Evolutionary conservation across 257 asterid genomes (phyloP).

Genomic region (Capsicum pubescens): DNA sequence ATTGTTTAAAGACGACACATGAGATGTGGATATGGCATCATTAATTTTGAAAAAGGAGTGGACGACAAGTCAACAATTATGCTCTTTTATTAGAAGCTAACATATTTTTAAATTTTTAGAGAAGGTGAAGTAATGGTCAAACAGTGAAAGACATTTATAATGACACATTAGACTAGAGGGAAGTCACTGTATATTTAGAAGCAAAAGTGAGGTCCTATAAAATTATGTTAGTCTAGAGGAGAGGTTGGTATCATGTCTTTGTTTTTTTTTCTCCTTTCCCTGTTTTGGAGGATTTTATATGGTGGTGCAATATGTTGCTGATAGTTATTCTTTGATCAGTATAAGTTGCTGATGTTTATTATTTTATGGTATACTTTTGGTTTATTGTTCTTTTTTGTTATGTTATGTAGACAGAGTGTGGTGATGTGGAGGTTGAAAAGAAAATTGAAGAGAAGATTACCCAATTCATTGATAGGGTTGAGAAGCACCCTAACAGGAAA

Average conservation of each 20-base stretch:
- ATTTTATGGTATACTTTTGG: background rate
- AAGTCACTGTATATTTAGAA: background rate
- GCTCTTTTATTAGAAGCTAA: background rate
- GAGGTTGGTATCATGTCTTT: slow-evolving; percentile 15
- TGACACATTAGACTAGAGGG: background rate
- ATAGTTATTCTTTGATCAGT: background rate
- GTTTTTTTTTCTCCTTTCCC: no score
- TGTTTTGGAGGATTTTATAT: background rate
- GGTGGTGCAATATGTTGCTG: background rate
- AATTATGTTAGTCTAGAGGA: slow-evolving; percentile 5
- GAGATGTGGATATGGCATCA: slow-evolving; percentile 1
- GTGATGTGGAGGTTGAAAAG: slow-evolving; percentile 83
- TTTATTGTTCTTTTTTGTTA: slow-evolving; percentile 1
- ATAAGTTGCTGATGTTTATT: background rate
- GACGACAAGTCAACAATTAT: background rate
- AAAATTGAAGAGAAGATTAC: slow-evolving; percentile 89
- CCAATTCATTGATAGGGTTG: slow-evolving; percentile 91
- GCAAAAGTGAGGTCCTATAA: background rate
- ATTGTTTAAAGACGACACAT: background rate
- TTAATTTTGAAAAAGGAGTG: background rate
- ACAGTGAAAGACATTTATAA: background rate
- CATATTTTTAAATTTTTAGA: background rate
- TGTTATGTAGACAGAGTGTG: slow-evolving; percentile 80
- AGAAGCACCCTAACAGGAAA: slow-evolving; percentile 96
- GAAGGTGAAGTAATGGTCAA: background rate